Percentiles rank a stretch among this genome's conserved stretches.
Evolutionary conservation across 176 grass and related monocot genomes (phyloP).

Genomic region (Aegilops tauschii): DNA sequence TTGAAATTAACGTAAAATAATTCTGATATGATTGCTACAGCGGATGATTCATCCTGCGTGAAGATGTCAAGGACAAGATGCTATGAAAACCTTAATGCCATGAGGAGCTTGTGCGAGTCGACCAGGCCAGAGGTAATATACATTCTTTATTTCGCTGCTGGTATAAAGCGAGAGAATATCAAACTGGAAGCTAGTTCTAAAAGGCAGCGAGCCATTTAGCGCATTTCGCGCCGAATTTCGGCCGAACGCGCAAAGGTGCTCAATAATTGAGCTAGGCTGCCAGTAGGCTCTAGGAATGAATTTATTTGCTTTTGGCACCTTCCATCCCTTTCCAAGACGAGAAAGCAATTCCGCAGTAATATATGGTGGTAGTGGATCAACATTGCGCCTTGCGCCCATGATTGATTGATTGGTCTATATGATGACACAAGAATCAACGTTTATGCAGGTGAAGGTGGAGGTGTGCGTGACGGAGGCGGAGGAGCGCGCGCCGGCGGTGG

Average conservation of each 20-base stretch:
- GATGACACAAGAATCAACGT: background rate
- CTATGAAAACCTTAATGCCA: constrained; percentile 30
- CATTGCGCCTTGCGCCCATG: background rate
- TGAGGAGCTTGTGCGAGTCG: constrained; percentile 48
- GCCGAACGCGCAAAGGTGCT: background rate
- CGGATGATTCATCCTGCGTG: constrained; percentile 11
- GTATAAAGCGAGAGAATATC: too few relatives aligned
- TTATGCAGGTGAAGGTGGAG: constrained; percentile 50
- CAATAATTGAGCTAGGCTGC: background rate
- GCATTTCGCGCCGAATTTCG: background rate
- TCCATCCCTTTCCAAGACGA: background rate
- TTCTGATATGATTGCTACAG: background rate
- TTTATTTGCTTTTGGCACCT: background rate
- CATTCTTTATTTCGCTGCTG: background rate
- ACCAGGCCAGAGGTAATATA: constrained; percentile 50
- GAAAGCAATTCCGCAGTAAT: background rate
- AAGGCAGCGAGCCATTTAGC: background rate
- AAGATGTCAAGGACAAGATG: constrained; percentile 20
- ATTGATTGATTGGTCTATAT: background rate
- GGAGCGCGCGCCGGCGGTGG: constrained; percentile 54
- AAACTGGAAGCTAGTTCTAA: background rate
- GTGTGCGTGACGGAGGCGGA: constrained; percentile 47
- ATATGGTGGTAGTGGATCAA: background rate
- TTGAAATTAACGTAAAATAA: background rate
- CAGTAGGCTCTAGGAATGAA: background rate